Evolutionary conservation across 495 filamentous ascomycete genomes (phyloP), one percentile per base, ranked within the genome.

Genomic region (Astrocystis sublimbata): DNA sequence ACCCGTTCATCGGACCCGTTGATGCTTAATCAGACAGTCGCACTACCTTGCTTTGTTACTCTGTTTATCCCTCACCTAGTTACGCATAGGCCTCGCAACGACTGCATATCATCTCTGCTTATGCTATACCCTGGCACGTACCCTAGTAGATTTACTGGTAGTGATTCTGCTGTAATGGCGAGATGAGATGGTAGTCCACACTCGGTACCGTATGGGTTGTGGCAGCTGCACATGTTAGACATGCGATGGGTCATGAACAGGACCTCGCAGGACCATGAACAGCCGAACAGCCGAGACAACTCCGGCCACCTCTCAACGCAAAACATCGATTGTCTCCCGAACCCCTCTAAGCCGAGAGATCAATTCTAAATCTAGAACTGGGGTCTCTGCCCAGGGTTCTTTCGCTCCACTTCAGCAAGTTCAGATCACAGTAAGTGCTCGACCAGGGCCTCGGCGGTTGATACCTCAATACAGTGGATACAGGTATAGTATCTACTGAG

Each of bases 1-100:
- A 35, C 49, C 49, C 46, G n/a, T 52, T 52, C 49, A 10, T n/a
- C n/a, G n/a, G n/a, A 35, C 49, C 49, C 46, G n/a, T 52, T 52
- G 28, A 10, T 52, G 49, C 30, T 21, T 26, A 49, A 10, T 17
- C 42, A 30, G 52, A 42, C n/a, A 42, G 24, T 2, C 21, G 3
- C 24, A 35, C 52, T 38, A 23, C 8, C 9, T 41, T 24, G 26
- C 49, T 52, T 33, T 31, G n/a, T 17, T 33, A 45, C 23, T 23
- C 54, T 40, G 40, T 28, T 33, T 33, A 31, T 57, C 40, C 15
- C 54, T 45, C 54, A 24, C 38, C 13, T 26, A 9, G 17, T 19
- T 2, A 4, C 19, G 5, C 12, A 8, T 21, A 19, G 7, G 23
- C 12, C 4, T 40, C 51, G 35, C 19, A 9, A 54, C 23, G 3